phyloP scores from a whole-genome alignment of 371 early-diverging fungal species.

The Mucor indicus region DNA sequence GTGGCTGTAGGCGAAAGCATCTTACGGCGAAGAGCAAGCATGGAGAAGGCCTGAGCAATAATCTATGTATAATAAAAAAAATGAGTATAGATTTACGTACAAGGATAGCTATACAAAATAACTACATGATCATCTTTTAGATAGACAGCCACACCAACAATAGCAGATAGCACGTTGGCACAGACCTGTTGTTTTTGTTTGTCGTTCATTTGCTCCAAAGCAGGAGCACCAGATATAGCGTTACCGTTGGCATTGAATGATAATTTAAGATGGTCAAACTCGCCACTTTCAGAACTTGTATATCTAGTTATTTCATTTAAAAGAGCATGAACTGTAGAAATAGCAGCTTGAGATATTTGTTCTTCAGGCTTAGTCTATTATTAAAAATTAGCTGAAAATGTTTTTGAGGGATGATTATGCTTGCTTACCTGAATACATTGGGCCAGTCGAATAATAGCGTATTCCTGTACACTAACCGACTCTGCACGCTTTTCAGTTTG shows the following conservation, averaged over 20 bases:
- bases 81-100: background rate
- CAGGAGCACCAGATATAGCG: conserved; percentile 19
- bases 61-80: conserved; percentile 25
- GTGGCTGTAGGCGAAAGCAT: conserved; percentile 38
- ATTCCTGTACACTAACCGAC: conserved; percentile 40
- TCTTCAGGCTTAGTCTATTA: conserved; percentile 29
- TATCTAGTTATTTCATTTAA: conserved; percentile 54
- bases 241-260: conserved; percentile 10
- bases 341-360: conserved; percentile 45
- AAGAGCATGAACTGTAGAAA: conserved; percentile 55
- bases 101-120: background rate
- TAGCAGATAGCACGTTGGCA: conserved; percentile 56
- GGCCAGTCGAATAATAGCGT: conserved; percentile 56
- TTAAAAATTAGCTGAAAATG: background rate
- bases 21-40: conserved; percentile 50
- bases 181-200: conserved; percentile 53
- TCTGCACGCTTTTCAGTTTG: conserved; percentile 21
- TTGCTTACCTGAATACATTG: conserved; percentile 53
- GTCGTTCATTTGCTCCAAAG: conserved; percentile 29
- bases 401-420: background rate
- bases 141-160: conserved; percentile 64
- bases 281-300: conserved; percentile 18
- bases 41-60: conserved; percentile 48
- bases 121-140: conserved; percentile 49
- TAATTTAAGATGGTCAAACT: background rate